Base-by-base conservation (phyloP, 2,329 filamentous ascomycete genomes). In the Pyricularia grisea region DNA sequence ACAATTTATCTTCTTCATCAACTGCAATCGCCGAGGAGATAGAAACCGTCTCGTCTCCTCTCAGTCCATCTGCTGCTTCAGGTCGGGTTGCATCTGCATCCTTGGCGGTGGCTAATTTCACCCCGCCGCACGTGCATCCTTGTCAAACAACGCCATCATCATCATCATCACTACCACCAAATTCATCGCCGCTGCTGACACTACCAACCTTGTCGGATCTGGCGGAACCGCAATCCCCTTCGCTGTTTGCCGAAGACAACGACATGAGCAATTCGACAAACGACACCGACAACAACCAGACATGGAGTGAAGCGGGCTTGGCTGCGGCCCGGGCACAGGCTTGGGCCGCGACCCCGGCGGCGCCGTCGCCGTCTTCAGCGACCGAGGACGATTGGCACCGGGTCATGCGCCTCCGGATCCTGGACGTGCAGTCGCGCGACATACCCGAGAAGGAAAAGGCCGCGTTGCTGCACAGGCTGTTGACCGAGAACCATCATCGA, bases 301-400 rank as follows among this genome's bases (percentile, higher is more conserved):
- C 58, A 61, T 61, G 58, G 58, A 61, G n/a, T 61, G 58, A 61
- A 27, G 3, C 9, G 17, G 58, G 58, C 58, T 23, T 61, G 23
- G 58, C 74, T 87, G 90, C 77, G 88, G 88, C 71, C 87, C 88
- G 70, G 87, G 90, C 74, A 79, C 89, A 73, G 86, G 87, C 76
- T 87, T 90, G 78, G 88, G 87, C 74, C 86, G 87, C 71, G 85
- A 87, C 72, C 85, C 90, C 75, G 89, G 88, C 55, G 55, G 67
- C 50, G 73, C 75, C 67, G 74, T 75, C 67, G 76, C 78, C 71
- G 73, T 75, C 31, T 5, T 20, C 65, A 23, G 33, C 65, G 17
- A 25, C 92, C 0, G 92, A 90, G 75, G 90, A 94, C 75, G 92
- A 95, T 81, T 92, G 92, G 64, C 94, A 92, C 89, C 82, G 85